Percentiles rank a stretch among this genome's conserved stretches.
Conservation (phyloP, 306 rosid species). For the Casuarina glauca region DNA sequence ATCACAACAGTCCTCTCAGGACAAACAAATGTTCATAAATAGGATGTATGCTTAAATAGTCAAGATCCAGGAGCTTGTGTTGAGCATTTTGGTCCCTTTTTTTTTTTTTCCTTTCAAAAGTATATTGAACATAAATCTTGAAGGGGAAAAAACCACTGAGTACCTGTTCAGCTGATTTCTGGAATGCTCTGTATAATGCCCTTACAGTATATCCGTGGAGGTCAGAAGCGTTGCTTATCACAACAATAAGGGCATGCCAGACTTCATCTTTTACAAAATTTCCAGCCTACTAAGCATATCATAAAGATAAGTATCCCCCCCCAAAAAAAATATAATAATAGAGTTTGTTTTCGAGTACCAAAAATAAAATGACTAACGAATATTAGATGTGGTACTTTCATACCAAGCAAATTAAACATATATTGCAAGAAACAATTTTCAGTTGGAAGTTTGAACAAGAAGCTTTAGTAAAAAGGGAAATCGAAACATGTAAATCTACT, state of each 20-base stretch:
- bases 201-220: conserved; percentile 96
- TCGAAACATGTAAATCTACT: neutral
- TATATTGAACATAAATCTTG: conserved; percentile 2
- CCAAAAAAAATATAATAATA: conserved; percentile 21
- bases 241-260: conserved; percentile 87
- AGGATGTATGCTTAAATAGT: conserved; percentile 5
- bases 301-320: conserved; percentile 54
- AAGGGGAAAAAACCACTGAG: conserved; percentile 20
- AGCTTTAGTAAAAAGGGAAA: neutral
- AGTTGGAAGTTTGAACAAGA: neutral
- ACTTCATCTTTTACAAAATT: conserved; percentile 95
- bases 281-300: conserved; percentile 97
- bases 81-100: conserved; percentile 9
- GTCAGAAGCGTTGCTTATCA: conserved; percentile 88
- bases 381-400: neutral
- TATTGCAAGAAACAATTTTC: neutral
- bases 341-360: neutral
- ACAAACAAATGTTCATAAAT: neutral
- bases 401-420: neutral
- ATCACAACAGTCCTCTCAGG: conserved; percentile 12
- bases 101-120: neutral
- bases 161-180: conserved; percentile 84
- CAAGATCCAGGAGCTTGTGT: conserved; percentile 23
- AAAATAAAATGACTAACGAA: neutral
- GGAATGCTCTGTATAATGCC: conserved; percentile 82